Evolutionary conservation across 805 yeast species (phyloP).

Genomic region (Lachancea sp.): DNA sequence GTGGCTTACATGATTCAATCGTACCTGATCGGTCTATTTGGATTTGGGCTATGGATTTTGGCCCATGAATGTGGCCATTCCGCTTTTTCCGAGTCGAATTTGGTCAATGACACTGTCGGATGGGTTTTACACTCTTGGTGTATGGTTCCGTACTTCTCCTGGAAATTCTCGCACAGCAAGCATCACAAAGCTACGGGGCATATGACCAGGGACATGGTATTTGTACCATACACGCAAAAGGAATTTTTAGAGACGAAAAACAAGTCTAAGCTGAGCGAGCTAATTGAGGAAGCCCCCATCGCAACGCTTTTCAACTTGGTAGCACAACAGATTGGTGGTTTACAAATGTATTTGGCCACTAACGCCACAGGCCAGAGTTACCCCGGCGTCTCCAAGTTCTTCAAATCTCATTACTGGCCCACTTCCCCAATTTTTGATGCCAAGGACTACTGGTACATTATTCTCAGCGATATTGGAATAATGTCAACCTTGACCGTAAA

Average conservation of each 20-base stretch:
- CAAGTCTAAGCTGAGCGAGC: constrained; percentile 43
- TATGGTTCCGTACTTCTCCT: constrained; percentile 79
- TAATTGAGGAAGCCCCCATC: constrained; percentile 71
- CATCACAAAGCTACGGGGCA: constrained; percentile 91
- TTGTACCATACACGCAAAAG: constrained; percentile 65
- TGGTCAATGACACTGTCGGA: constrained; percentile 72
- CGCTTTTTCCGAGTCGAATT: constrained; percentile 68
- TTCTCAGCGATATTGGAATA: constrained; percentile 70
- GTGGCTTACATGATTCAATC: constrained; percentile 54
- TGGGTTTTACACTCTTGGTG: constrained; percentile 79
- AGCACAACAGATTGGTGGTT: constrained; percentile 71
- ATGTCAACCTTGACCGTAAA: constrained; percentile 44
- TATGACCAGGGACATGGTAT: constrained; percentile 75
- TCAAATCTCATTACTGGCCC: constrained; percentile 65
- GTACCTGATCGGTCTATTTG: constrained; percentile 54
- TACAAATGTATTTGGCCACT: constrained; percentile 57
- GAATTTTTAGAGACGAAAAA: constrained; percentile 38
- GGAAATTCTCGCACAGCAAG: constrained; percentile 79
- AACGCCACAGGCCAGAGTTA: constrained; percentile 74
- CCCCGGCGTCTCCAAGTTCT: constrained; percentile 37
- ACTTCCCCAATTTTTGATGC: constrained; percentile 66
- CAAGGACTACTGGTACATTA: constrained; percentile 64
- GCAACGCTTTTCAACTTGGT: constrained; percentile 49
- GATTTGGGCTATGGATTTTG: constrained; percentile 76
- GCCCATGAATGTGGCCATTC: constrained; percentile 92